phyloP scores from a whole-genome alignment of 176 grass and related monocot species.

The Paspalum vaginatum region DNA sequence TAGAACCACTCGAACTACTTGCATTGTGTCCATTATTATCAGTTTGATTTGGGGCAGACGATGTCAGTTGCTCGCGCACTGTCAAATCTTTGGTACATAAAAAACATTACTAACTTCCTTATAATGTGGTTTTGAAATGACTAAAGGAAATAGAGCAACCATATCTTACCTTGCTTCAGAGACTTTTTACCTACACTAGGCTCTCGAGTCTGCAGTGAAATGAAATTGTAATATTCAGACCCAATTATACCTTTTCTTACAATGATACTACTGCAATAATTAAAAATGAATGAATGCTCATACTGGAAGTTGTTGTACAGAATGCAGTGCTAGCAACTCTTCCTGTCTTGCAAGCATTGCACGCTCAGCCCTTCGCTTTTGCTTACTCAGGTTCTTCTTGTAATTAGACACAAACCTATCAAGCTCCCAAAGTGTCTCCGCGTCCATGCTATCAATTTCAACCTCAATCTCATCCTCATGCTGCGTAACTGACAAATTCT shows the following conservation, averaged over 20 bases:
- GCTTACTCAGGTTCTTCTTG: constrained; percentile 95
- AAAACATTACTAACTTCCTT: neutral
- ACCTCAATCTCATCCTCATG: constrained; percentile 99
- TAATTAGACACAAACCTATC: constrained; percentile 96
- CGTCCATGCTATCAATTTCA: constrained; percentile 97
- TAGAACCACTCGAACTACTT: constrained; percentile 79
- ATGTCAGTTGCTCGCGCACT: constrained; percentile 23
- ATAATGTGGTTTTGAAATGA: constrained; percentile 32
- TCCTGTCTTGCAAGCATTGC: constrained; percentile 70
- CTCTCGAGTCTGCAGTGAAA: constrained; percentile 45
- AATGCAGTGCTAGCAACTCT: constrained; percentile 42
- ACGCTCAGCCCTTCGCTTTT: constrained; percentile 89
- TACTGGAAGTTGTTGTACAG: constrained; percentile 55
- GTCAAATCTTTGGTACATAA: constrained; percentile 22
- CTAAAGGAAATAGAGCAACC: neutral
- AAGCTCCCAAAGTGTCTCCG: constrained; percentile 95
- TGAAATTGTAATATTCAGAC: constrained; percentile 21
- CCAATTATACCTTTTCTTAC: neutral
- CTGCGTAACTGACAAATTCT: constrained; percentile 85
- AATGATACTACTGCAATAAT: neutral
- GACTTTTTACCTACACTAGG: constrained; percentile 47
- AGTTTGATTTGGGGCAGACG: constrained; percentile 48
- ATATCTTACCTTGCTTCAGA: constrained; percentile 44
- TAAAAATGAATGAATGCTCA: constrained; percentile 16
- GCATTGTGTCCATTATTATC: constrained; percentile 60